A percentile compares a stretch with the other conserved stretches of the same genome.
These are phyloP conservation scores for Aspergillus pseudoterreus DNA, from an alignment of 2,329 filamentous ascomycete genomes.

Conservation along the genomic window DNA sequence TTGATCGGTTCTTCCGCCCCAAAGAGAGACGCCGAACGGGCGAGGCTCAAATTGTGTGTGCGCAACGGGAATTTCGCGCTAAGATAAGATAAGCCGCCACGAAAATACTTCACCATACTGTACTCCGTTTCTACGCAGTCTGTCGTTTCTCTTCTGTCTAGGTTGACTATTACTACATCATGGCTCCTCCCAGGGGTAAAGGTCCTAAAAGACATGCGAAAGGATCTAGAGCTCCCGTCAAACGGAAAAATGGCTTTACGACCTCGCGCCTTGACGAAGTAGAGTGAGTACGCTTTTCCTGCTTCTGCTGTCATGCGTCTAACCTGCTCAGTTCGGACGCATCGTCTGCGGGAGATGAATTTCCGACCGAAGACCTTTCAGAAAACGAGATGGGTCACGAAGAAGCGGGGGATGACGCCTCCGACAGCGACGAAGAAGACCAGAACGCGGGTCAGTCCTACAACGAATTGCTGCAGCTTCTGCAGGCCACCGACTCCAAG, in stretches of 20 bases:
- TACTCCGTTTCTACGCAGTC: too few relatives aligned
- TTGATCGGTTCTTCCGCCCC: conserved; percentile 27
- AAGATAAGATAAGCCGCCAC: conserved; percentile 43
- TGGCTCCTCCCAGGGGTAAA: conserved; percentile 26
- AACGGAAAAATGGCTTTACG: conserved; percentile 29
- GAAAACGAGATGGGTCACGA: conserved; percentile 45
- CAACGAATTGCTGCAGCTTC: conserved; percentile 54
- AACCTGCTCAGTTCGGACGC: conserved; percentile 22
- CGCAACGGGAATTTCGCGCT: conserved; percentile 43
- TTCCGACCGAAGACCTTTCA: conserved; percentile 37
- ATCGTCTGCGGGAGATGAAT: conserved; percentile 23
- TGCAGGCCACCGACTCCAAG: conserved; percentile 42
- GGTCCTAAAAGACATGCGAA: conserved; percentile 1
- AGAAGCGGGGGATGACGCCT: conserved; percentile 30
- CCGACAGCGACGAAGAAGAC: conserved; percentile 44
- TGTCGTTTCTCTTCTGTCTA: too few relatives aligned
- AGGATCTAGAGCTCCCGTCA: conserved; percentile 24
- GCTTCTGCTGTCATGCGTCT: conserved; percentile 8
- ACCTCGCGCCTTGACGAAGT: conserved; percentile 37
- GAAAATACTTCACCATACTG: conserved; percentile 1
- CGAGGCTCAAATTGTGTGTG: conserved; percentile 40
- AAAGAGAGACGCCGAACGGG: conserved; percentile 17
- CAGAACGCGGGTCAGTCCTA: conserved; percentile 46
- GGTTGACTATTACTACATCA: conserved; percentile 7
- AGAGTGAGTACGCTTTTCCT: conserved; percentile 26